Conservation (phyloP, 192 early-diverging fungal species). For the Coemansia nantahalensis region DNA sequence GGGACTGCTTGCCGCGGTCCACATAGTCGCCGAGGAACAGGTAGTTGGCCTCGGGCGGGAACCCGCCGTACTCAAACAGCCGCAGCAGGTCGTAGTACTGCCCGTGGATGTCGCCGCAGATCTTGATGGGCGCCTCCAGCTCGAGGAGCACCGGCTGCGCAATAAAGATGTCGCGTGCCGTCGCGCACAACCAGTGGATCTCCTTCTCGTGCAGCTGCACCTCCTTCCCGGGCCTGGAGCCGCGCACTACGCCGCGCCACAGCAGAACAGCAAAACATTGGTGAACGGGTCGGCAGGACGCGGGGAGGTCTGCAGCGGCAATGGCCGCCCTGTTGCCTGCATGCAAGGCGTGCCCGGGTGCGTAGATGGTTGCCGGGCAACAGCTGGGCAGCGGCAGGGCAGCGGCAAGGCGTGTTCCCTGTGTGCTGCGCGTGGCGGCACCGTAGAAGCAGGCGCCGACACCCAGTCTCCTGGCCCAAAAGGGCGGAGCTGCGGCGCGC, state of each 20-base stretch:
- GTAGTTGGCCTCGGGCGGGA: constrained; percentile 95
- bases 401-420: too few species aligned
- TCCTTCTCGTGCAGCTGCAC: constrained; percentile 94
- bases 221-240: constrained; percentile 93
- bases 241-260: constrained; percentile 69
- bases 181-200: constrained; percentile 91
- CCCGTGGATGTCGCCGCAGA: constrained; percentile 94
- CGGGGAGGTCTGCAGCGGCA: too few species aligned
- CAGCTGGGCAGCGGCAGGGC: too few species aligned
- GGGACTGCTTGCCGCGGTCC: constrained; percentile 95
- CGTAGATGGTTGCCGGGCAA: too few species aligned
- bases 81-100: constrained; percentile 97
- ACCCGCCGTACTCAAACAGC: constrained; percentile 94
- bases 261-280: neutral
- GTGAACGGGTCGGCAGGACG: neutral
- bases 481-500: too few species aligned
- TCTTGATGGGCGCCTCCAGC: constrained; percentile 93
- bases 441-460: too few species aligned
- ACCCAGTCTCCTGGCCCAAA: too few species aligned
- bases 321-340: too few species aligned
- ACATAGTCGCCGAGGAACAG: constrained; percentile 98
- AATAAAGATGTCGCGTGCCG: constrained; percentile 93
- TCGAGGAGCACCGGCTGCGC: constrained; percentile 90
- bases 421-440: too few species aligned
- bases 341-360: too few species aligned